Percentiles rank a stretch among this genome's conserved stretches.
These are phyloP conservation scores for Oryza longistaminata DNA, from an alignment of 176 grass and related monocot species.

Conservation along the genomic window DNA sequence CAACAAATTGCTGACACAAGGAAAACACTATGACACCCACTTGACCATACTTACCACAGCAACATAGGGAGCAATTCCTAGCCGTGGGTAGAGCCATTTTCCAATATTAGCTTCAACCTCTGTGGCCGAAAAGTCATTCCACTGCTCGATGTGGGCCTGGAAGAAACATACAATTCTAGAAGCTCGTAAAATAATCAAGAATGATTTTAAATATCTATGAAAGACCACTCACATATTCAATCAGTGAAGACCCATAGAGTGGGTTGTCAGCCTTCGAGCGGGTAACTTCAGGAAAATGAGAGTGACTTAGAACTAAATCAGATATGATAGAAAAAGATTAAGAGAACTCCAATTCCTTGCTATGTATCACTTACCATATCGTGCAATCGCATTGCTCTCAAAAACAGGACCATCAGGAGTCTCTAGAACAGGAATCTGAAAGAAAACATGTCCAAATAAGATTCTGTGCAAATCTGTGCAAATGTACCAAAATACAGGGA, in stretches of 20 bases:
- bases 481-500: not conserved
- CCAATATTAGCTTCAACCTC: constrained; percentile 67
- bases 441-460: not conserved
- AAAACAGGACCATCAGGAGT: constrained; percentile 75
- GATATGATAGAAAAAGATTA: not conserved
- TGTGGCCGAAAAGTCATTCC: constrained; percentile 66
- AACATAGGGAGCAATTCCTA: constrained; percentile 46
- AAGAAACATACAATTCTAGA: constrained; percentile 18
- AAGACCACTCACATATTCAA: constrained; percentile 76
- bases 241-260: constrained; percentile 73
- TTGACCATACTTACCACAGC: constrained; percentile 44
- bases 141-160: constrained; percentile 79
- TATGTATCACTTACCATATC: constrained; percentile 56
- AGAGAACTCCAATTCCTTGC: not conserved
- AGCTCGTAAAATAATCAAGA: not conserved
- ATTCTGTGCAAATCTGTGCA: not conserved
- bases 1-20: not conserved
- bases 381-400: constrained; percentile 86
- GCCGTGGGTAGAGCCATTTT: constrained; percentile 63
- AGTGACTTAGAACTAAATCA: not conserved
- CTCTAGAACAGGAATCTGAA: constrained; percentile 81
- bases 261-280: constrained; percentile 65
- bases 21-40: not conserved
- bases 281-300: constrained; percentile 47
- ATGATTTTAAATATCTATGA: not conserved